A percentile compares a stretch with the other conserved stretches of the same genome.
phyloP scores from a whole-genome alignment of 768 basidiomycete species.

The Kwoniella bestiolae region DNA sequence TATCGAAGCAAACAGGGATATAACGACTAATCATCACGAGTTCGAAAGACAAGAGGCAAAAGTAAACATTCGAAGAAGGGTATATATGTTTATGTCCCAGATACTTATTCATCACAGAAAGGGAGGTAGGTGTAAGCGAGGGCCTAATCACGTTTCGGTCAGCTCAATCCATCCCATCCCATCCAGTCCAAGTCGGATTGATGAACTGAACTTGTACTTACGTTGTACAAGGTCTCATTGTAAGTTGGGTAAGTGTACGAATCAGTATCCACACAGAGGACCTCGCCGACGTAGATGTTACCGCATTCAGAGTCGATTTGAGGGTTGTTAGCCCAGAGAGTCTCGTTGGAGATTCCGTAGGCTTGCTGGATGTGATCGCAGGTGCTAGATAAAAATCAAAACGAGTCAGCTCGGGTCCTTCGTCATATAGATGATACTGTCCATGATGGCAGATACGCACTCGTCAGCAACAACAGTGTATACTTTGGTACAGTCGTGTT shows the following conservation, averaged over 20 bases:
- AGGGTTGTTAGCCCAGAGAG: slow-evolving; percentile 73
- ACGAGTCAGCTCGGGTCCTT: not conserved
- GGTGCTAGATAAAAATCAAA: slow-evolving; percentile 44
- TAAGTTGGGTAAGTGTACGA: slow-evolving; percentile 61
- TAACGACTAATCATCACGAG: slow-evolving; percentile 17
- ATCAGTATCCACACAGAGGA: slow-evolving; percentile 63
- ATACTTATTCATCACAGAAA: slow-evolving; percentile 33
- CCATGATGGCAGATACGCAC: too few relatives aligned
- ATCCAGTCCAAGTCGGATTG: too few relatives aligned
- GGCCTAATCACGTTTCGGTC: slow-evolving; percentile 11
- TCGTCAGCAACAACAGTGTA: slow-evolving; percentile 67
- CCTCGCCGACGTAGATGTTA: slow-evolving; percentile 79
- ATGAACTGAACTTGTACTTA: slow-evolving; percentile 23
- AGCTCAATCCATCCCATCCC: not conserved
- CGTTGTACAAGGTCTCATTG: slow-evolving; percentile 48
- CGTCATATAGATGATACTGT: not conserved
- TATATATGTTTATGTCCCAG: not conserved
- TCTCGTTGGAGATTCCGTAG: slow-evolving; percentile 62
- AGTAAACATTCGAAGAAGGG: not conserved
- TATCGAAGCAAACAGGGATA: slow-evolving; percentile 5
- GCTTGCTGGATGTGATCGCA: slow-evolving; percentile 63
- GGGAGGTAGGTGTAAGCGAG: slow-evolving; percentile 43
- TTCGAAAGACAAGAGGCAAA: too few relatives aligned
- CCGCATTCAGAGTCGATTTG: slow-evolving; percentile 63
- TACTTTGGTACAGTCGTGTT: slow-evolving; percentile 68